Evolutionary conservation across 257 asterid genomes (phyloP).

Genomic region (Marsdenia floribunda): DNA sequence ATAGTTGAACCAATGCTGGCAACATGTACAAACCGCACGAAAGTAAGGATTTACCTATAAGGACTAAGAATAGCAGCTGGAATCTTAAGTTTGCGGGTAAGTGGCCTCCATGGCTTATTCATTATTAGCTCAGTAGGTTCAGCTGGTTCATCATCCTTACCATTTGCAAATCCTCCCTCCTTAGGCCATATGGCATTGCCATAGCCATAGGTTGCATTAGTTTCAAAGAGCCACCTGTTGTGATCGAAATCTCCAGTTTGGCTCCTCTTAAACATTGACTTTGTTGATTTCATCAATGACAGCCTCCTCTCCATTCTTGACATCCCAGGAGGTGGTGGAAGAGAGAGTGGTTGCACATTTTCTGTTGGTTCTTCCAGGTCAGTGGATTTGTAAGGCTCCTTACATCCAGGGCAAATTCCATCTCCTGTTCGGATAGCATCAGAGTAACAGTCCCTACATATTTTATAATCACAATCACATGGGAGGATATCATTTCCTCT

Average conservation of each 20-base stretch:
- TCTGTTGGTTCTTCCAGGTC: conserved; percentile 54
- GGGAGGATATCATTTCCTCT: conserved; percentile 84
- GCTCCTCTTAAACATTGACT: conserved; percentile 63
- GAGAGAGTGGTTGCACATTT: conserved; percentile 38
- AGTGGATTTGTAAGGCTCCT: conserved; percentile 65
- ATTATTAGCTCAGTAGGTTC: conserved; percentile 43
- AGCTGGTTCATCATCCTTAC: conserved; percentile 30
- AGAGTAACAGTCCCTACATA: conserved; percentile 66
- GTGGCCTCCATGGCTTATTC: conserved; percentile 79
- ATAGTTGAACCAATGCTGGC: not conserved
- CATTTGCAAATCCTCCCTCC: conserved; percentile 47
- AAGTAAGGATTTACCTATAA: conserved; percentile 41
- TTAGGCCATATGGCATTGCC: conserved; percentile 90
- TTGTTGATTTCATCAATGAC: conserved; percentile 60
- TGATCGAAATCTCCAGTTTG: conserved; percentile 78
- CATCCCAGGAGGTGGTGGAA: conserved; percentile 53
- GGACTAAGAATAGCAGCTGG: conserved; percentile 80
- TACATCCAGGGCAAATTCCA: conserved; percentile 88
- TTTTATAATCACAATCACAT: conserved; percentile 86
- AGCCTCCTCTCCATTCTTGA: conserved; percentile 63
- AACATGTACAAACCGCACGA: not conserved
- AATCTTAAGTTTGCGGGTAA: conserved; percentile 62
- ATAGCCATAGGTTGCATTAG: conserved; percentile 72
- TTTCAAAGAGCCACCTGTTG: conserved; percentile 71
- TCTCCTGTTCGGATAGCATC: conserved; percentile 75